Percentiles rank a stretch among this genome's conserved stretches.
phyloP scores from a whole-genome alignment of 768 basidiomycete species.

The Boletus rex-veris region DNA sequence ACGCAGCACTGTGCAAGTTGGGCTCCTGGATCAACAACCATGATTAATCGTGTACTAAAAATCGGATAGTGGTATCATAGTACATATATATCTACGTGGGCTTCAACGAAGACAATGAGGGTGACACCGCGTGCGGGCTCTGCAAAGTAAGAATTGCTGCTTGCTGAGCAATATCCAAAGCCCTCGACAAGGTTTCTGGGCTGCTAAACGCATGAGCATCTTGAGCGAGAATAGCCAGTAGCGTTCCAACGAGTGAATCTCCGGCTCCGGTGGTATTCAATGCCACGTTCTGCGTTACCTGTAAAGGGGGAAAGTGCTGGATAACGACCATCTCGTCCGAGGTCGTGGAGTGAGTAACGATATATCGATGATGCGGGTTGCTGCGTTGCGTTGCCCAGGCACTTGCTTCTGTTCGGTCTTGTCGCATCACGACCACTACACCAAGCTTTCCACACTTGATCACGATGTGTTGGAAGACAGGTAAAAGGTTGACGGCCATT shows the following conservation, averaged over 20 bases:
- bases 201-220: slow-evolving; percentile 43
- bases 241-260: slow-evolving; percentile 82
- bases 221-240: slow-evolving; percentile 64
- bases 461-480: slow-evolving; percentile 79
- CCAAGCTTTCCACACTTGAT: slow-evolving; percentile 81
- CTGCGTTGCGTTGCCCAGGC: slow-evolving; percentile 52
- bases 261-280: slow-evolving; percentile 90
- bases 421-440: slow-evolving; percentile 59
- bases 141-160: slow-evolving; percentile 61
- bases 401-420: slow-evolving; percentile 38
- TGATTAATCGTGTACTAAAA: no score
- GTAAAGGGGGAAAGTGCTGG: slow-evolving; percentile 67
- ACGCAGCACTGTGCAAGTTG: slow-evolving; percentile 59
- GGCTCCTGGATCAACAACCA: slow-evolving; percentile 38
- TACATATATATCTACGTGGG: not conserved
- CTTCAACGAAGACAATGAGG: slow-evolving; percentile 42
- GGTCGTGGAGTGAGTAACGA: slow-evolving; percentile 48
- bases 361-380: slow-evolving; percentile 42
- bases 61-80: not conserved
- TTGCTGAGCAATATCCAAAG: slow-evolving; percentile 56
- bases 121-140: slow-evolving; percentile 63
- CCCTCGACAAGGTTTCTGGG: slow-evolving; percentile 40
- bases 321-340: slow-evolving; percentile 54
- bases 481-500: slow-evolving; percentile 78
- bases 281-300: slow-evolving; percentile 33